Conservation (phyloP, 805 yeast genomes). For the Wickerhamiella nectarea region DNA sequence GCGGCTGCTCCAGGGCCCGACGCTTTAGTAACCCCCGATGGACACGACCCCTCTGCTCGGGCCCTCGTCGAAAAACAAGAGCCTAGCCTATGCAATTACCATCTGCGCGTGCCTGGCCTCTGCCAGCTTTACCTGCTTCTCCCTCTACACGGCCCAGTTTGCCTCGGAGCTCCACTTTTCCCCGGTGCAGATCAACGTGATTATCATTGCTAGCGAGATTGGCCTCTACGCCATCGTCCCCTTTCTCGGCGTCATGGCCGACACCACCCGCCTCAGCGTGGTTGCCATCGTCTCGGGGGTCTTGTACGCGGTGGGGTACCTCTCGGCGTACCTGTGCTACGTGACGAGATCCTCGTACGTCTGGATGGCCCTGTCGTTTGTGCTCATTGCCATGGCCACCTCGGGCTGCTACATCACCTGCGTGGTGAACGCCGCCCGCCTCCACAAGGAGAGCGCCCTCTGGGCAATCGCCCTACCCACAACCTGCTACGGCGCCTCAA, state of each 20-base stretch:
- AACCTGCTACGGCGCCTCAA: constrained; percentile 71
- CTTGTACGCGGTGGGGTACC: constrained; percentile 58
- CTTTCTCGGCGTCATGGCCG: constrained; percentile 65
- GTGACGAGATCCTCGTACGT: constrained; percentile 15
- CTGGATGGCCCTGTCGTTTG: constrained; percentile 22
- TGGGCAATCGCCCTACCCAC: constrained; percentile 81
- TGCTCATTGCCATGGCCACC: constrained; percentile 29
- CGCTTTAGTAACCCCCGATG: neutral
- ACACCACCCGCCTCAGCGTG: constrained; percentile 69
- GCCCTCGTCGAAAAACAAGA: neutral
- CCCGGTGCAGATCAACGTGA: constrained; percentile 55
- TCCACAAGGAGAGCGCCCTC: constrained; percentile 65
- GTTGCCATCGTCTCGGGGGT: constrained; percentile 47
- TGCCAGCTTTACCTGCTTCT: constrained; percentile 72
- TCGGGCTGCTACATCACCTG: constrained; percentile 28
- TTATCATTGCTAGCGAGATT: constrained; percentile 58
- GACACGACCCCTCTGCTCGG: constrained; percentile 4
- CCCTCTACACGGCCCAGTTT: constrained; percentile 64
- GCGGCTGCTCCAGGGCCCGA: too few species aligned
- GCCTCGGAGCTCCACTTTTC: constrained; percentile 43
- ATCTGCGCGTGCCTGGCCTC: constrained; percentile 40
- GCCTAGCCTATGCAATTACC: constrained; percentile 10
- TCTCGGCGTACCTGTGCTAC: constrained; percentile 32
- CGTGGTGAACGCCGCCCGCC: constrained; percentile 63
- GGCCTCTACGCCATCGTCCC: constrained; percentile 85